Percentiles rank a stretch among this genome's conserved stretches.
Conservation (phyloP, 768 basidiomycete genomes). For the Boletus rubroflammeus region DNA sequence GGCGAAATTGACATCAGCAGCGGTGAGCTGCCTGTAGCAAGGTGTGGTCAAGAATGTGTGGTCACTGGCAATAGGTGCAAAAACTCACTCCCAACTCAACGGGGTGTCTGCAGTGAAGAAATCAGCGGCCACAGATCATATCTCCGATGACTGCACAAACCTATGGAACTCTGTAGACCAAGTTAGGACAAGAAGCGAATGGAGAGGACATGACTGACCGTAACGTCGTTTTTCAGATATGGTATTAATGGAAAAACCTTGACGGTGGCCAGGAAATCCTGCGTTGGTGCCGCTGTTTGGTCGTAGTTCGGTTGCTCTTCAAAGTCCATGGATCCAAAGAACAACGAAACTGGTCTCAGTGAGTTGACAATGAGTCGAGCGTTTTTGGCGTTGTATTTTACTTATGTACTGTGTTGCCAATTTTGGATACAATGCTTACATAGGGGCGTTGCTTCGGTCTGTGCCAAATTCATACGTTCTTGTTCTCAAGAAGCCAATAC, state of each 20-base stretch:
- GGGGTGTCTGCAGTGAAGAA: constrained; percentile 50
- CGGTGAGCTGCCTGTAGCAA: constrained; percentile 64
- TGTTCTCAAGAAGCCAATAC: constrained; percentile 33
- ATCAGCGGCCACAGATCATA: not conserved
- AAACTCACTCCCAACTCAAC: constrained; percentile 74
- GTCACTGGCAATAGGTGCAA: not conserved
- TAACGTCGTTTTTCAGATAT: constrained; percentile 64
- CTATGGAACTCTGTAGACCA: constrained; percentile 24
- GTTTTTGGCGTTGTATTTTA: not conserved
- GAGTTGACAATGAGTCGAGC: not conserved
- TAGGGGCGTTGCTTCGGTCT: constrained; percentile 1
- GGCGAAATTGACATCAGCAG: constrained; percentile 78
- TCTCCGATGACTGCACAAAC: constrained; percentile 12
- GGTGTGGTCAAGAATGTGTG: constrained; percentile 1
- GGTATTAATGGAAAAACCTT: constrained; percentile 82
- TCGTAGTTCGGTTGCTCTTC: constrained; percentile 26
- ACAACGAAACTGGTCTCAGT: constrained; percentile 1
- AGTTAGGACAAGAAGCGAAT: constrained; percentile 15
- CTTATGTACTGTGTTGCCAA: constrained; percentile 6
- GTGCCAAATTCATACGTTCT: constrained; percentile 31
- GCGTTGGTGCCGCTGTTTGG: constrained; percentile 49
- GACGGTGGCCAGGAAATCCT: constrained; percentile 55
- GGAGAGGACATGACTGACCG: constrained; percentile 42
- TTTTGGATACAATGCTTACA: constrained; percentile 23
- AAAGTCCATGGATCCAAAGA: constrained; percentile 30